Conservation (phyloP, 768 basidiomycete genomes). For the Clitopilus hobsonii region DNA sequence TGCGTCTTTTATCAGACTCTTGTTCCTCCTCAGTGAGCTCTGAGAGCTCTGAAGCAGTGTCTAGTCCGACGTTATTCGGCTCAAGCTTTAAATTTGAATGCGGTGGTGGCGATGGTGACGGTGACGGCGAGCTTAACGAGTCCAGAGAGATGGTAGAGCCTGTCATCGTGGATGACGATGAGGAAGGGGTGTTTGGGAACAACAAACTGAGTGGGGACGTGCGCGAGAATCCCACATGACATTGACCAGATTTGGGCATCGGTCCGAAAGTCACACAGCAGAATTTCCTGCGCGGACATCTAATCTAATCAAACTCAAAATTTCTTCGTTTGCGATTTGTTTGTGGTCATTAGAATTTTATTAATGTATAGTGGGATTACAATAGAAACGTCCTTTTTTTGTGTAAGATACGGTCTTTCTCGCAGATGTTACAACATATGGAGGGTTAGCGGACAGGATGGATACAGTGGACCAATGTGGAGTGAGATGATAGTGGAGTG, state of each 20-base stretch:
- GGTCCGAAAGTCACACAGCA: background rate
- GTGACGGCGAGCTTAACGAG: constrained; percentile 64
- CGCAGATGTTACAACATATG: background rate
- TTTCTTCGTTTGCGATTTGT: background rate
- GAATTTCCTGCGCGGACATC: constrained; percentile 18
- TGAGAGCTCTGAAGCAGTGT: constrained; percentile 73
- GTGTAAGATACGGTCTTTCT: background rate
- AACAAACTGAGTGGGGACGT: constrained; percentile 27
- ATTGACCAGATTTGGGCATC: constrained; percentile 11
- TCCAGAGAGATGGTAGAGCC: constrained; percentile 62
- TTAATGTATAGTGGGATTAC: background rate
- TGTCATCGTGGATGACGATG: constrained; percentile 36
- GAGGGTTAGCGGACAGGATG: background rate
- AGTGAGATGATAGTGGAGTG: no score
- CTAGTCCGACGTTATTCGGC: constrained; percentile 35
- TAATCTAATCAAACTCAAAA: constrained; percentile 24
- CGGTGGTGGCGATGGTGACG: constrained; percentile 38
- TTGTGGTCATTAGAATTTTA: background rate
- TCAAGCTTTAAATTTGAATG: constrained; percentile 15
- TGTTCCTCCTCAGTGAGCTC: constrained; percentile 83
- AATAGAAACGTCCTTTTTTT: background rate
- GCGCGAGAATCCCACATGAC: constrained; percentile 24
- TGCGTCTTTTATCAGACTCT: constrained; percentile 35
- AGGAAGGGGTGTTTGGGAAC: constrained; percentile 17
- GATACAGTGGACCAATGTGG: no score